Conservation (phyloP, 805 yeast genomes). For the Saccharomycopsis sp. region DNA sequence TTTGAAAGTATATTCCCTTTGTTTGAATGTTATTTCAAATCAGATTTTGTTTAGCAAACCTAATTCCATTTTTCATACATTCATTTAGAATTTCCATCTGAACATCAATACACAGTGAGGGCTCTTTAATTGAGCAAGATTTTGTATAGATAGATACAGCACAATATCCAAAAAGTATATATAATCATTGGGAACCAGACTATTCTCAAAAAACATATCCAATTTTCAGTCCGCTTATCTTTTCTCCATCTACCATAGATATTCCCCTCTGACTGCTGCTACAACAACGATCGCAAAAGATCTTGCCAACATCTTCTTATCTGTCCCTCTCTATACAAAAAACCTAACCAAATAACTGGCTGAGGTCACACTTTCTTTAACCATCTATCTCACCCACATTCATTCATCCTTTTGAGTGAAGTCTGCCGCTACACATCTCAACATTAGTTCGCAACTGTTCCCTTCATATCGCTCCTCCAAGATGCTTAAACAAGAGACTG, state of each 20-base stretch:
- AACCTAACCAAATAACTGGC: not conserved
- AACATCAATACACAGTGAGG: not conserved
- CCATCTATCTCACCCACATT: too few species aligned
- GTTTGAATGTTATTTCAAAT: not conserved
- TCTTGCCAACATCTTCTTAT: too few species aligned
- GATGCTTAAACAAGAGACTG: not conserved
- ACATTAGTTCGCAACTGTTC: too few species aligned
- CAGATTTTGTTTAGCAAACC: not conserved
- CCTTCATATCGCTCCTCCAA: not conserved
- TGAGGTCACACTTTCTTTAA: not conserved
- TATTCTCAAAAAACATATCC: not conserved
- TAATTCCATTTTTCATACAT: not conserved
- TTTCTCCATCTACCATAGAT: not conserved
- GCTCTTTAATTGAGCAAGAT: not conserved
- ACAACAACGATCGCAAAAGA: too few species aligned
- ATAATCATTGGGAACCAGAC: not conserved
- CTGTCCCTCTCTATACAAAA: too few species aligned
- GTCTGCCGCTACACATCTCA: too few species aligned
- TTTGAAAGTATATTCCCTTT: not conserved
- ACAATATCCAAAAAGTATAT: not conserved
- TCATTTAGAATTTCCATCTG: not conserved
- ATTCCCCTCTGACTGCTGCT: too few species aligned
- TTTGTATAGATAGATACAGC: not conserved
- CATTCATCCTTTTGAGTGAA: not conserved
- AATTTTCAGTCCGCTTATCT: not conserved